These are phyloP conservation scores for Cylindricascospora bacillispora DNA, from an alignment of 1,139 yeast species.

Conservation along the genomic window DNA sequence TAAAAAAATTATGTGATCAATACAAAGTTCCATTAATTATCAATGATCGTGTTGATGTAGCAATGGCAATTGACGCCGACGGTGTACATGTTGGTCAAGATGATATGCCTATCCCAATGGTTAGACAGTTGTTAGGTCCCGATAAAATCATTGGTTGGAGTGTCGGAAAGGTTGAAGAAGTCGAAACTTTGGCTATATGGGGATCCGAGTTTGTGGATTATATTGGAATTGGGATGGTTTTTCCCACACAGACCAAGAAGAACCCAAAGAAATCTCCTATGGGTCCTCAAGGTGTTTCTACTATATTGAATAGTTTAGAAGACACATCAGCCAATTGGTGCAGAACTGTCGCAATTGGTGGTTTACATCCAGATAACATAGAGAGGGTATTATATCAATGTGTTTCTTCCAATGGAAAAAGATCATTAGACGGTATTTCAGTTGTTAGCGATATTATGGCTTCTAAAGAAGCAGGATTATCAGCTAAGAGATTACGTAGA, in stretches of 20 bases:
- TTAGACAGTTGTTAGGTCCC: constrained; percentile 54
- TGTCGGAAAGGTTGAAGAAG: constrained; percentile 49
- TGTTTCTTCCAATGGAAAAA: constrained; percentile 33
- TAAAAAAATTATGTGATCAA: constrained; percentile 48
- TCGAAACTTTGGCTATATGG: constrained; percentile 40
- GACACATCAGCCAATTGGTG: constrained; percentile 29
- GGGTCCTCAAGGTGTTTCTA: constrained; percentile 59
- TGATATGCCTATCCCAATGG: constrained; percentile 61
- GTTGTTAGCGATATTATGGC: constrained; percentile 85
- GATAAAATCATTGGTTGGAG: constrained; percentile 73
- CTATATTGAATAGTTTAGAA: constrained; percentile 39
- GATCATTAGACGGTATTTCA: constrained; percentile 63
- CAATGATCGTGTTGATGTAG: constrained; percentile 83
- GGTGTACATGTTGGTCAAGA: constrained; percentile 94
- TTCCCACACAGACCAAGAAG: constrained; percentile 64
- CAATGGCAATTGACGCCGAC: constrained; percentile 80
- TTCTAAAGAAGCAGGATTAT: constrained; percentile 39
- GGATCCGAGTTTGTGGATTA: constrained; percentile 50
- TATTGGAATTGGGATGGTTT: constrained; percentile 79
- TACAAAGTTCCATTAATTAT: constrained; percentile 67
- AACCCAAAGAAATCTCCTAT: constrained; percentile 36
- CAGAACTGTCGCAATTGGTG: constrained; percentile 75
- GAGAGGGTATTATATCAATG: constrained; percentile 40
- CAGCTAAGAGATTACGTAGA: constrained; percentile 31
- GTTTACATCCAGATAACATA: constrained; percentile 56